Evolutionary conservation across 305 asterid genomes (phyloP).

Genomic region (Solanum hybrid): DNA sequence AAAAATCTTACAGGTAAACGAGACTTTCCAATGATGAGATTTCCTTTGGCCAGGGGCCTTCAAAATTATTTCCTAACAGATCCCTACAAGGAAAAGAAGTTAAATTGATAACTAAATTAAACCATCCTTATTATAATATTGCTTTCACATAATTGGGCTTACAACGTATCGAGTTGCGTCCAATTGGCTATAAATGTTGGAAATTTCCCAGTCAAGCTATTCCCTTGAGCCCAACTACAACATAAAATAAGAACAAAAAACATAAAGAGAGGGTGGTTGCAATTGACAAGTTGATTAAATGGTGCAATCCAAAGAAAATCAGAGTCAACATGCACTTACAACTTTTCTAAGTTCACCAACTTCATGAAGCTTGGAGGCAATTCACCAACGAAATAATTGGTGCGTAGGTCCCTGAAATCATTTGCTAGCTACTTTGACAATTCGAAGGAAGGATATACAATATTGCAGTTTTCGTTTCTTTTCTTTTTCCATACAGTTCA

Average conservation of each 20-base stretch:
- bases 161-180: rapidly evolving
- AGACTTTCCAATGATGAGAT: background rate
- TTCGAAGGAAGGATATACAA: background rate
- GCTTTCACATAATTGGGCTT: background rate
- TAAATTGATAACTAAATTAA: background rate
- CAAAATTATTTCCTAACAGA: background rate
- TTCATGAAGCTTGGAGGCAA: background rate
- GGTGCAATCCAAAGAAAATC: background rate
- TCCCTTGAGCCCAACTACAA: background rate
- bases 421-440: background rate
- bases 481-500: background rate
- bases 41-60: background rate
- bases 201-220: background rate
- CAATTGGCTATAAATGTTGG: background rate
- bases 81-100: background rate
- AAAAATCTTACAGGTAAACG: background rate
- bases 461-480: background rate
- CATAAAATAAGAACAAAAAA: background rate
- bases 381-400: background rate
- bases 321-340: background rate
- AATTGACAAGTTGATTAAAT: background rate
- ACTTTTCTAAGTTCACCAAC: rapidly evolving
- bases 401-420: background rate
- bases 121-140: background rate
- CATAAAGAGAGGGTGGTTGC: background rate